Evolutionary conservation across 2,329 filamentous ascomycete species (phyloP).

Genomic region (Mycosphaerella sp.): DNA sequence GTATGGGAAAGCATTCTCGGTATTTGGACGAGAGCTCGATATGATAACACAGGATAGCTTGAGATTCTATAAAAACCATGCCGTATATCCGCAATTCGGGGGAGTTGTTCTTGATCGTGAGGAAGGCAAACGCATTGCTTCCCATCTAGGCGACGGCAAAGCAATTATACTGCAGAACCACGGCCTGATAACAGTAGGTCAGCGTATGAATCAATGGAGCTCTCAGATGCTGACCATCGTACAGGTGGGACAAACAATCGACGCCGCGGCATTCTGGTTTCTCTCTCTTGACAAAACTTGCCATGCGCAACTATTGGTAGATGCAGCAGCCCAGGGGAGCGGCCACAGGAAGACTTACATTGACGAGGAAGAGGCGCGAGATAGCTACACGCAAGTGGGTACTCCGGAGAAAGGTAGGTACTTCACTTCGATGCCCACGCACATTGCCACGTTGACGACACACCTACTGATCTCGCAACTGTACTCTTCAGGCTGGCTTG

Average conservation of each 20-base stretch:
- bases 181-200: conserved; percentile 40
- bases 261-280: conserved; percentile 45
- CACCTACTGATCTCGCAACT: not conserved
- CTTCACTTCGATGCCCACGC: not conserved
- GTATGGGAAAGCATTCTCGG: conserved; percentile 44
- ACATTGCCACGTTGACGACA: not conserved
- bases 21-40: conserved; percentile 42
- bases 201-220: not conserved
- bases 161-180: conserved; percentile 40
- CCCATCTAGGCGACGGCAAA: conserved; percentile 36
- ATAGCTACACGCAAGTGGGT: conserved; percentile 39
- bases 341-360: conserved; percentile 39
- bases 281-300: conserved; percentile 42
- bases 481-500: not conserved
- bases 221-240: conserved; percentile 1
- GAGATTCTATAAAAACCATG: conserved; percentile 38
- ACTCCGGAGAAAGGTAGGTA: conserved; percentile 46
- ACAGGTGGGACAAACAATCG: conserved; percentile 34
- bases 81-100: conserved; percentile 42
- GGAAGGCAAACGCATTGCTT: conserved; percentile 41
- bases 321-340: conserved; percentile 37
- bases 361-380: conserved; percentile 36
- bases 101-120: conserved; percentile 41
- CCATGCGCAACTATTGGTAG: conserved; percentile 41
- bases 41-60: conserved; percentile 45